These are phyloP conservation scores for Porpolomopsis calyptriformis DNA, from an alignment of 768 basidiomycete species.

Conservation along the genomic window DNA sequence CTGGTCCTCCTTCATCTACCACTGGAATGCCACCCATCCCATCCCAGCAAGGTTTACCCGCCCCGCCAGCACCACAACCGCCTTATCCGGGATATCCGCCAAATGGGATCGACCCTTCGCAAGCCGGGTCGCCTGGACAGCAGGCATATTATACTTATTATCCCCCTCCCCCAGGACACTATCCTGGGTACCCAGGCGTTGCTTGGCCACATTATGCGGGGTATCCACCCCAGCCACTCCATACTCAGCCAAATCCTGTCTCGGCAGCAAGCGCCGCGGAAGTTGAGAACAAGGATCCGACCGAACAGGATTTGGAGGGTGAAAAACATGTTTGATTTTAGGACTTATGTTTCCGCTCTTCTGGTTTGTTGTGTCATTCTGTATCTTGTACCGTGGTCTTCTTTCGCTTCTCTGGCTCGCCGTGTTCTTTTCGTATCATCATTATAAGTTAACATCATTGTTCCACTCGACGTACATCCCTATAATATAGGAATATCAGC, in stretches of 20 bases:
- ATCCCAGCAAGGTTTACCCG: slow-evolving; percentile 8
- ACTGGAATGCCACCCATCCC: slow-evolving; percentile 1
- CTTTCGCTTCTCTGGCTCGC: too few relatives aligned
- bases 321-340: slow-evolving; percentile 2
- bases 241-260: slow-evolving; percentile 3
- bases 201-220: slow-evolving; percentile 18
- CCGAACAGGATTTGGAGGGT: background rate
- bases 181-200: slow-evolving; percentile 22
- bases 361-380: too few relatives aligned
- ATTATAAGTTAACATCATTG: too few relatives aligned
- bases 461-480: too few relatives aligned
- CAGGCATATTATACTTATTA: slow-evolving; percentile 25
- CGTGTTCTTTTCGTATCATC: too few relatives aligned
- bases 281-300: slow-evolving; percentile 4
- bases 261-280: background rate
- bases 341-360: background rate
- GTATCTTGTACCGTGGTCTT: too few relatives aligned
- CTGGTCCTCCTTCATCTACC: slow-evolving; percentile 16
- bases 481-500: too few relatives aligned
- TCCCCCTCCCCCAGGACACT: slow-evolving; percentile 17
- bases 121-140: slow-evolving; percentile 14
- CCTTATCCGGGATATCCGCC: slow-evolving; percentile 17
- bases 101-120: slow-evolving; percentile 16
- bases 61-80: slow-evolving; percentile 13
- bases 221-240: slow-evolving; percentile 19